Evolutionary conservation across 2,329 filamentous ascomycete species (phyloP).

Genomic region (Verruconis gallopava): DNA sequence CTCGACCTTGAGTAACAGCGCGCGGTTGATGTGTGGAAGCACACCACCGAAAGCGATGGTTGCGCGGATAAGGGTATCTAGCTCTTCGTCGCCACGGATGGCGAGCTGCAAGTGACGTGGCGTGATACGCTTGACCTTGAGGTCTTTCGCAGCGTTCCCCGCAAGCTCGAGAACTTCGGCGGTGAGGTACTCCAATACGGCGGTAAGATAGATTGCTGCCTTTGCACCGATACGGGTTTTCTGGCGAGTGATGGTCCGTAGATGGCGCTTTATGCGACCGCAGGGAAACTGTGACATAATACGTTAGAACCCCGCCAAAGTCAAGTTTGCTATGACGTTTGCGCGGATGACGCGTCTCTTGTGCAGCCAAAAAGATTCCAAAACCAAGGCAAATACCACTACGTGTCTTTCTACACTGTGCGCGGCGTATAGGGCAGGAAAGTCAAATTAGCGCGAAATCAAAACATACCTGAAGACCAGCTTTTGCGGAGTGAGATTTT

Average conservation of each 20-base stretch:
- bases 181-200: conserved; percentile 94
- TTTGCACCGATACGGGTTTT: conserved; percentile 99
- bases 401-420: too few relatives aligned
- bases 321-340: neutral
- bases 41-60: conserved; percentile 99
- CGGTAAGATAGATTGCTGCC: conserved; percentile 95
- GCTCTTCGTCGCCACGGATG: conserved; percentile 95
- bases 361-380: neutral
- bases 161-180: conserved; percentile 96
- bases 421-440: neutral
- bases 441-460: neutral
- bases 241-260: conserved; percentile 98
- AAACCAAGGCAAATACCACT: too few relatives aligned
- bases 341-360: neutral
- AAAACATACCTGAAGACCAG: conserved; percentile 77
- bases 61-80: conserved; percentile 92
- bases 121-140: conserved; percentile 99
- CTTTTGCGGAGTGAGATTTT: conserved; percentile 86
- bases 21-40: conserved; percentile 95
- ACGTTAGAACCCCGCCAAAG: conserved; percentile 13
- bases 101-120: conserved; percentile 95
- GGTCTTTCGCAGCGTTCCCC: conserved; percentile 96
- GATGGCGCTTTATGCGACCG: conserved; percentile 98
- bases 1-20: conserved; percentile 87
- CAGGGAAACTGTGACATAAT: conserved; percentile 67